Evolutionary conservation across 208 protist species (phyloP), one percentile per base, ranked within the genome.

Genomic region (Angomonas ambiguus): DNA sequence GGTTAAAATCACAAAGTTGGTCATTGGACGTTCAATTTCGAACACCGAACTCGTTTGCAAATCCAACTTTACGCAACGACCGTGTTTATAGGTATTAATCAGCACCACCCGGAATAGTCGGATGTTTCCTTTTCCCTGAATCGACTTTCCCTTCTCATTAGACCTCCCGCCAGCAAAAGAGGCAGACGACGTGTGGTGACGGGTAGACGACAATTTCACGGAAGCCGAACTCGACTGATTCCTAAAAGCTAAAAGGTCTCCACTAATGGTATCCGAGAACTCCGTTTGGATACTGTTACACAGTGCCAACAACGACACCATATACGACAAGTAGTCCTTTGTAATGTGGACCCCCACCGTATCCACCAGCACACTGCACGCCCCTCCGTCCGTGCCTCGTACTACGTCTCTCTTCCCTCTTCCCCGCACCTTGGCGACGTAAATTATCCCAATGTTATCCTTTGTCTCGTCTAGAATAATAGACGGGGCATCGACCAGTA

Each of bases 241-340:
- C 60, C 27, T 51, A 53, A 8, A 13, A 10, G 8, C 24, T 32
- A 30, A n/a, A 18, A 24, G 34, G 25, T n/a, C 16, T 27, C 22
- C 2, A 10, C 60, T 41, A 11, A 27, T 2, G 2, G 55, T 38
- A 13, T 55, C 13, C 48, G 35, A 48, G 42, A 69, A 59, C 16
- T 71, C 66, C 22, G 2, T 59, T 0, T 48, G 34, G 27, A 73
- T 41, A 0, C 28, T 35, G 24, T 33, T 57, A 3, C 75, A 56
- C 51, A 88, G 56, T 33, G 5, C 58, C 2, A 74, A 41, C 1
- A 84, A 49, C 2, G 76, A 71, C 4, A 76, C 33, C 2, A 77
- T 27, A 77, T 90, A 94, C 69, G 77, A 72, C n/a, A 89, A 58
- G 49, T 92, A 88, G 65, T 94, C 85, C 20, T 86, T 74, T 49